Evolutionary conservation across 139 green algal genomes (phyloP).

Genomic region (Trebouxia sp.): DNA sequence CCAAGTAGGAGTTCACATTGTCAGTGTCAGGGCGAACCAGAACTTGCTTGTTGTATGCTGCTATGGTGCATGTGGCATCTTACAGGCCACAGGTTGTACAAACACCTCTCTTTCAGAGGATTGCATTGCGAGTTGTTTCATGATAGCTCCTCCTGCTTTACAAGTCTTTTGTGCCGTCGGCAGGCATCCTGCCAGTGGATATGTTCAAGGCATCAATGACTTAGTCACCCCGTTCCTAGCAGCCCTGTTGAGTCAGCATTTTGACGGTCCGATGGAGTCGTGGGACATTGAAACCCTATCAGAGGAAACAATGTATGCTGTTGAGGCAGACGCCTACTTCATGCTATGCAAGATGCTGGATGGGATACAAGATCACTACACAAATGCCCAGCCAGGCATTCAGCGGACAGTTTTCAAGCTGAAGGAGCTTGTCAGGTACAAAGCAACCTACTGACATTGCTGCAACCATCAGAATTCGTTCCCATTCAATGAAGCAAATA

Average conservation of each 20-base stretch:
- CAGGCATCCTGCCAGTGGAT: conserved; percentile 90
- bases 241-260: conserved; percentile 86
- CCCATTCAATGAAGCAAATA: not conserved
- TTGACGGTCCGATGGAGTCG: conserved; percentile 57
- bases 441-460: not conserved
- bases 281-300: conserved; percentile 61
- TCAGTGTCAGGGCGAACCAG: too few relatives aligned
- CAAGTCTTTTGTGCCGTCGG: not conserved
- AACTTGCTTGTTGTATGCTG: too few relatives aligned
- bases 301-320: conserved; percentile 48
- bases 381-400: conserved; percentile 95
- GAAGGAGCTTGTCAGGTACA: conserved; percentile 80
- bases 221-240: conserved; percentile 94
- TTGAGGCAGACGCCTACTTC: conserved; percentile 98
- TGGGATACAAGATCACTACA: conserved; percentile 97
- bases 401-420: conserved; percentile 89
- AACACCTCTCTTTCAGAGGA: too few relatives aligned
- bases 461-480: not conserved
- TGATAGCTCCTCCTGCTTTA: not conserved
- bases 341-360: conserved; percentile 82
- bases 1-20: too few relatives aligned
- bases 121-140: not conserved
- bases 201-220: conserved; percentile 99
- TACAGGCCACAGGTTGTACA: too few relatives aligned
- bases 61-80: too few relatives aligned